Base-by-base conservation (phyloP, 2,329 filamentous ascomycete genomes). In the Neodidymelliopsis sp. region DNA sequence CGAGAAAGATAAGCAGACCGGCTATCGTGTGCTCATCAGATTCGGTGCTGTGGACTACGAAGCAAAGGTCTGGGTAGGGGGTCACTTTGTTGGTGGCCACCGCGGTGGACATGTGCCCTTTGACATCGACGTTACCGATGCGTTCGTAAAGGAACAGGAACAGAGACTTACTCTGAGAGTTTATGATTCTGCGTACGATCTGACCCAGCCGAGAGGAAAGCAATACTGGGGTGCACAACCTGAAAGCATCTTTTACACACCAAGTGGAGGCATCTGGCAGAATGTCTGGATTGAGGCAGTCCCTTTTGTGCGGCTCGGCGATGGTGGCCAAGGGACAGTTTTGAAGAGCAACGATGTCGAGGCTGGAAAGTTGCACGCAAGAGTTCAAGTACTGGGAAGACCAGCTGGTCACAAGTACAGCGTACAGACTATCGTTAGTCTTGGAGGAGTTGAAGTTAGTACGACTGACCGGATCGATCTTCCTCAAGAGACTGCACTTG, bases 191-290 rank as follows among this genome's bases (percentile, higher is more conserved):
- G 82, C 85, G 0, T 81, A 80, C 50, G 85, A 88, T 51, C 71
- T 87, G 6, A 80, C 81, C 0, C 85, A 88, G 65, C 86, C 84
- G 1, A 77, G 86, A 23, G 86, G 86, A 0, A 89, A 89, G 66
- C 86, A 89, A 67, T 85, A 85, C 61, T 86, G 83, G 83, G 79
- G 76, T 3, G 79, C 81, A 1, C 76, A 83, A 65, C 81, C 83
- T 0, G 82, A 86, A 64, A 81, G 79, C 40, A 84, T 84, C 58
- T 84, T 83, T 60, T 84, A 84, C 60, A 83, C 80, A 0, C 81
- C 81, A 0, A 81, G 79, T 7, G 79, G 79, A 20, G 81, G 81
- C 18, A 82, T 84, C 47, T 84, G 81, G 81, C 81, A 84, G 64
- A 77, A 72, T 12, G 81, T 84, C 3, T 82, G 80, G 77, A 67